These are phyloP conservation scores for Paramecium caudatum DNA, from an alignment of 73 alveolate species.

Conservation along the genomic window DNA sequence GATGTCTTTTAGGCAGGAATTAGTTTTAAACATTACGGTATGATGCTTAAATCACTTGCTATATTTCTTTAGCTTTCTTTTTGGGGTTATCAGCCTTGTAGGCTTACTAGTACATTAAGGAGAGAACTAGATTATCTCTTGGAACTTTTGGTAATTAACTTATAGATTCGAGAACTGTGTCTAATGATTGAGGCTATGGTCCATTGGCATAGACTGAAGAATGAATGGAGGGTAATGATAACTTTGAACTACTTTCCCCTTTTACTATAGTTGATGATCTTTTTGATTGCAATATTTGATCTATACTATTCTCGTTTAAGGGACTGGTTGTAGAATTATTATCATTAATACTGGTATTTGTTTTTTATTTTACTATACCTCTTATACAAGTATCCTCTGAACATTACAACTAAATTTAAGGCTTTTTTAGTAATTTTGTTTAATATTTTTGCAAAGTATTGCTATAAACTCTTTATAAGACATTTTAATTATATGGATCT, in stretches of 20 bases:
- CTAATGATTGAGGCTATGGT: conserved; percentile 19
- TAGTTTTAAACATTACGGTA: conserved; percentile 18
- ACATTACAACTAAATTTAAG: neutral
- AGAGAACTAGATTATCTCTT: conserved; percentile 24
- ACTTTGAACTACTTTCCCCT: conserved; percentile 14
- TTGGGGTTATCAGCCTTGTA: conserved; percentile 40
- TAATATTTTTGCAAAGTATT: conserved; percentile 37
- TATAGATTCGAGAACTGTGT: conserved; percentile 45
- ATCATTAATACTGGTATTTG: conserved; percentile 35
- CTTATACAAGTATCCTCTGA: neutral
- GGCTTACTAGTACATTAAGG: conserved; percentile 47
- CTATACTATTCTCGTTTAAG: conserved; percentile 17
- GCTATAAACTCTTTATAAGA: conserved; percentile 40
- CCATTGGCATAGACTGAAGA: neutral
- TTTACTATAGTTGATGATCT: neutral
- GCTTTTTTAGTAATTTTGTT: conserved; percentile 39
- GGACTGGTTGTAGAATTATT: conserved; percentile 39
- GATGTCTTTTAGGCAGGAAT: conserved; percentile 29
- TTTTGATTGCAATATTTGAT: conserved; percentile 13
- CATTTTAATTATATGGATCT: neutral
- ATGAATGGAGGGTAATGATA: conserved; percentile 2
- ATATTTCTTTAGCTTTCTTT: conserved; percentile 43
- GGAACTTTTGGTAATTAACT: conserved; percentile 60
- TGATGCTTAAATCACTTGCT: conserved; percentile 48
- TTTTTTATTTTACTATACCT: neutral